Evolutionary conservation across 441 rosid species (phyloP).

Genomic region (Mallotus repandus): DNA sequence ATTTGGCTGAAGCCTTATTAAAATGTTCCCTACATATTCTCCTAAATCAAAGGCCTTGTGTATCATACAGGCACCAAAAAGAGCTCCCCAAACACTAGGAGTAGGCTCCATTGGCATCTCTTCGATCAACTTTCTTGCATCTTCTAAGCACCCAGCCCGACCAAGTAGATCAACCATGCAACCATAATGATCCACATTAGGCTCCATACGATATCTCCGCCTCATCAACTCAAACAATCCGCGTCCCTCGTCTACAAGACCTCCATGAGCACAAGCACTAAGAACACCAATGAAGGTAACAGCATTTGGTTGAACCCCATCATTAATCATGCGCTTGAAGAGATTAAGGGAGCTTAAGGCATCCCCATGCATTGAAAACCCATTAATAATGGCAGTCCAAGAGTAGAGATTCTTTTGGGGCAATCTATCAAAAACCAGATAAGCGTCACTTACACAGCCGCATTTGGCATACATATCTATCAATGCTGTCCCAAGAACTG

Average conservation of each 20-base stretch:
- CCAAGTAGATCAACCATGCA: slow-evolving; percentile 75
- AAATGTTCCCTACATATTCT: slow-evolving; percentile 41
- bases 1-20: slow-evolving; percentile 48
- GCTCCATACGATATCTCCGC: slow-evolving; percentile 44
- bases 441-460: slow-evolving; percentile 36
- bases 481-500: slow-evolving; percentile 30
- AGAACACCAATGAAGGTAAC: slow-evolving; percentile 66
- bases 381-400: slow-evolving; percentile 45
- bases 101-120: slow-evolving; percentile 66
- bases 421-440: slow-evolving; percentile 28
- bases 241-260: slow-evolving; percentile 63
- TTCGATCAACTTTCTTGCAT: slow-evolving; percentile 63
- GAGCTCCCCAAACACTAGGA: slow-evolving; percentile 53
- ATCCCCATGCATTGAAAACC: slow-evolving; percentile 37
- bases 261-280: slow-evolving; percentile 74
- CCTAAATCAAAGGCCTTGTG: slow-evolving; percentile 43
- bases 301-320: slow-evolving; percentile 48
- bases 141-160: slow-evolving; percentile 59
- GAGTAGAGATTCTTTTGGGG: slow-evolving; percentile 27
- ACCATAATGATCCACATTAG: slow-evolving; percentile 70
- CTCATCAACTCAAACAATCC: slow-evolving; percentile 53
- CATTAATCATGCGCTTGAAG: slow-evolving; percentile 28
- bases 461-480: slow-evolving; percentile 45
- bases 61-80: slow-evolving; percentile 72
- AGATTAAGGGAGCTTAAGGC: slow-evolving; percentile 27